Base-by-base conservation (phyloP, 495 filamentous ascomycete species). In the Tuber umbilicatum region DNA sequence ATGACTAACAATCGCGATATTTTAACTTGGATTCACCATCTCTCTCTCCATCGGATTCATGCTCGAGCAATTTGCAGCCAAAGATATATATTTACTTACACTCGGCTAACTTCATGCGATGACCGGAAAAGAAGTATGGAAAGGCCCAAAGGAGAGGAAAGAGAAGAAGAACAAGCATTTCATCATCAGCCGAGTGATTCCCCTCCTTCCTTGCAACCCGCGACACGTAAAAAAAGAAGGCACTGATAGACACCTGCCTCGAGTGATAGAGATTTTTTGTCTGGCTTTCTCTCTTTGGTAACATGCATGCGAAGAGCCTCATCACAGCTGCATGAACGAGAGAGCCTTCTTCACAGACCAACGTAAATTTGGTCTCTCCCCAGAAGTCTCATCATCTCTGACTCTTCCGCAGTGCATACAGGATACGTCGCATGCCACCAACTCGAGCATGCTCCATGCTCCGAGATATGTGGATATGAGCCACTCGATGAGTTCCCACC, bases 351-450 rank as follows among this genome's bases (percentile, higher is more conserved):
- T 31, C 12, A 64, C 50, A 60, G 23, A 35, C 23, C n/a, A n/a
- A 10, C 12, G 10, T 12, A 14, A 60, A 60, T n/a, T 31, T 27
- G 23, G 16, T 14, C 50, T 7, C 7, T 27, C 50, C n/a, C 50
- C 2, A 19, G n/a, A 3, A 27, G 5, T 31, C n/a, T 31, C 50
- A 60, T 60, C 50, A 64, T 35, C 55, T 35, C 27, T 64, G 50
- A 60, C 50, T 60, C 50, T 31, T 60, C 50, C 50, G 50, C 50
- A 60, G 50, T 31, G 50, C 50, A 60, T 60, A 60, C 50, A 60
- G 50, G 50, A 60, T 31, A 14, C n/a, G 23, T 10, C 17, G 50
- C 50, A 27, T n/a, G 50, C 23, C 12, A 31, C n/a, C n/a, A 12
- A 31, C 10, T 27, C 10, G 10, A 60, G 50, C 50, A 60, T 31